These are phyloP conservation scores for Pseudonitzschia multistriata DNA, from an alignment of 108 stramenopile genomes.

Conservation along the genomic window DNA sequence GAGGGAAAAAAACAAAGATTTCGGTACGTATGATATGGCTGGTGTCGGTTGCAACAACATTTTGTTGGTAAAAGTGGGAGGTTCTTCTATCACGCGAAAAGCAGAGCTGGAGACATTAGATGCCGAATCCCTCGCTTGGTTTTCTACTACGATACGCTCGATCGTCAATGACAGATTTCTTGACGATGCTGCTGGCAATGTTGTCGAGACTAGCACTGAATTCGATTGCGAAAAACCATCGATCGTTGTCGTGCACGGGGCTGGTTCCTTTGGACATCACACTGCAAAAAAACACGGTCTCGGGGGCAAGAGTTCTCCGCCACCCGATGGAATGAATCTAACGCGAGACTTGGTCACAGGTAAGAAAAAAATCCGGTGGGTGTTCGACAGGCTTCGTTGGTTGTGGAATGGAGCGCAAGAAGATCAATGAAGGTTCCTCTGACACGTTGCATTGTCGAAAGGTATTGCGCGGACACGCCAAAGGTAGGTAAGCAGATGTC, in stretches of 20 bases:
- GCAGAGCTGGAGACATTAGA: constrained; percentile 55
- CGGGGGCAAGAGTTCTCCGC: constrained; percentile 41
- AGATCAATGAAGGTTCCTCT: not conserved
- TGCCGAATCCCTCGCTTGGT: constrained; percentile 54
- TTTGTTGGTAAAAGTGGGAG: constrained; percentile 68
- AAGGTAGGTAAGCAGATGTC: too few relatives aligned
- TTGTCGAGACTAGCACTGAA: not conserved
- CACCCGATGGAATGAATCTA: constrained; percentile 16
- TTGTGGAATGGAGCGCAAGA: not conserved
- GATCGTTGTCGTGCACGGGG: constrained; percentile 73
- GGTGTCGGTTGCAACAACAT: too few relatives aligned
- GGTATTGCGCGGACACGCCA: not conserved
- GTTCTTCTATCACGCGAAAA: constrained; percentile 80
- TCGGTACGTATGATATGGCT: too few relatives aligned
- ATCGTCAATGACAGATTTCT: constrained; percentile 12
- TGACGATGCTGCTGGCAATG: not conserved
- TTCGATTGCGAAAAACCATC: constrained; percentile 7
- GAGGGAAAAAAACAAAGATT: too few relatives aligned
- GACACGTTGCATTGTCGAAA: not conserved
- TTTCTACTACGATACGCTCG: constrained; percentile 44
- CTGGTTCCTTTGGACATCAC: constrained; percentile 82
- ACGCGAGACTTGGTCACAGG: not conserved
- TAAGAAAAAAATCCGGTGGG: not conserved
- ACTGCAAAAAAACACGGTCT: constrained; percentile 69
- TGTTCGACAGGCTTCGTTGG: too few relatives aligned